Conservation (phyloP, 306 rosid genomes). For the Cucurbita argyrosperma region DNA sequence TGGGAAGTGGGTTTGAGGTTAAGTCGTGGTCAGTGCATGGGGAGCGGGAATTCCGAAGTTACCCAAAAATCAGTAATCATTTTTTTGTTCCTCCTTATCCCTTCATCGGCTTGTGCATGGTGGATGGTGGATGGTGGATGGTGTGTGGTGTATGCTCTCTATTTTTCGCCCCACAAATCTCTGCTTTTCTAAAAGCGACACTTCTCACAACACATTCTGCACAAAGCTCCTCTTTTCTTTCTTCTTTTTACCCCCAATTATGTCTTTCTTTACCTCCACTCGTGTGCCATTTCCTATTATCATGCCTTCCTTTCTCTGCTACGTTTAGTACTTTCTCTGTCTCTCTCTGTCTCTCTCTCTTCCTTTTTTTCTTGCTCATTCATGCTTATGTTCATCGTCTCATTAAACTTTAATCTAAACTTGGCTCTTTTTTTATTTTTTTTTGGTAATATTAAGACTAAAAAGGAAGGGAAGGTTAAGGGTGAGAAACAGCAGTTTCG, state of each 20-base stretch:
- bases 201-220: not conserved
- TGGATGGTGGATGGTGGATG: no score
- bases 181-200: not conserved
- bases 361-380: not conserved
- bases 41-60: not conserved
- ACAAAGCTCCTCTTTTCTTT: not conserved
- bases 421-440: no score
- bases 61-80: constrained; percentile 1
- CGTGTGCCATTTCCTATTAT: not conserved
- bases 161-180: not conserved
- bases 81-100: not conserved
- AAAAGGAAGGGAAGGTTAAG: no score
- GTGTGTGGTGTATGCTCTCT: not conserved
- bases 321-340: not conserved
- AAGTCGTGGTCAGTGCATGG: constrained; percentile 8
- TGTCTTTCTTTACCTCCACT: not conserved
- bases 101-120: not conserved
- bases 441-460: no score
- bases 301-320: not conserved
- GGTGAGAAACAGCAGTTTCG: no score
- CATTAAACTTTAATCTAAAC: not conserved
- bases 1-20: constrained; percentile 6
- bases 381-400: not conserved
- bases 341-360: not conserved
- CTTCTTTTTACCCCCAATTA: not conserved